These are phyloP conservation scores for Silene coronaria DNA, from an alignment of 179 eudicot genomes.

Conservation along the genomic window DNA sequence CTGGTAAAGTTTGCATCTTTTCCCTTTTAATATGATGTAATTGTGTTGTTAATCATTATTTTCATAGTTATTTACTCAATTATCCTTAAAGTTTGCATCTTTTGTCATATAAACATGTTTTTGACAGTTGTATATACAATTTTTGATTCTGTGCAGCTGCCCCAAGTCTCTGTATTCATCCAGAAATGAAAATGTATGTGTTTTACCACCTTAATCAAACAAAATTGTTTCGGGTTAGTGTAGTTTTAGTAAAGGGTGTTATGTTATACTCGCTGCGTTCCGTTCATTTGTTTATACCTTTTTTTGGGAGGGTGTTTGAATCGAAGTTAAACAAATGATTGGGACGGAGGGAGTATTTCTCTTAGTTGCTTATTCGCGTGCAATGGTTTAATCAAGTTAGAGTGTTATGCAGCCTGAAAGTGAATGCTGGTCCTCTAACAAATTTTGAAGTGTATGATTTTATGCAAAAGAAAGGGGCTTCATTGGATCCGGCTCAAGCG, in stretches of 20 bases:
- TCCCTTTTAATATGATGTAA: neutral
- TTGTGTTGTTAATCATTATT: neutral
- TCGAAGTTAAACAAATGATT: too few species aligned
- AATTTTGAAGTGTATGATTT: slow-evolving; percentile 83
- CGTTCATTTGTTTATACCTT: too few species aligned
- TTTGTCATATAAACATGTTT: neutral
- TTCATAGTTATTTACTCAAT: neutral
- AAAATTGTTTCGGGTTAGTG: neutral
- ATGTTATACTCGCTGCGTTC: too few species aligned
- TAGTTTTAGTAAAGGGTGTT: neutral
- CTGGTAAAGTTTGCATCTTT: neutral
- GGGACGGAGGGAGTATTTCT: too few species aligned
- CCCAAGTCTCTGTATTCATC: neutral
- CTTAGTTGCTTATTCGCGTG: neutral
- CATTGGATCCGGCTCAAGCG: slow-evolving; percentile 49
- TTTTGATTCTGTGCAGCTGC: neutral
- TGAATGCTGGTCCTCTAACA: slow-evolving; percentile 63
- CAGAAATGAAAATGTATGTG: neutral
- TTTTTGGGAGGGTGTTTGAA: too few species aligned
- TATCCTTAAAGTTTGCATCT: neutral
- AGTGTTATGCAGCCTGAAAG: slow-evolving; percentile 41
- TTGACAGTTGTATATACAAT: neutral
- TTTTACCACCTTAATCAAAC: neutral
- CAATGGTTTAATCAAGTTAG: neutral
- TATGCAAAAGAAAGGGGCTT: slow-evolving; percentile 66